These are phyloP conservation scores for Entelexis paramagnoliae DNA, from an alignment of 1,139 yeast species.

Conservation along the genomic window DNA sequence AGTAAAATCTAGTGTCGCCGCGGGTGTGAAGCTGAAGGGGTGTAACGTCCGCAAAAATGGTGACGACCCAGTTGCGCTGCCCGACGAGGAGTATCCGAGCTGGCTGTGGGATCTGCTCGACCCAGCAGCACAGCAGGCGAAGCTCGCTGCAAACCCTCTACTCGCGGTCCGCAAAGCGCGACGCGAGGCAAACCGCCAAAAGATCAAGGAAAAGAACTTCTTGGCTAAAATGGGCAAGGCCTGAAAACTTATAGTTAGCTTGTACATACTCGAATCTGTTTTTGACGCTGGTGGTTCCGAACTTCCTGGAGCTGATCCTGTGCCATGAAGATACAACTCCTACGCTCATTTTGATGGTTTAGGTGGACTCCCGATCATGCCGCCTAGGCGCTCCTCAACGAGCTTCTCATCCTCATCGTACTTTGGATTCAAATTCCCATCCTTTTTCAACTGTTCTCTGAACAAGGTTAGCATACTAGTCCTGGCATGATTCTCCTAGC, in stretches of 20 bases:
- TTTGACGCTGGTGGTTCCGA: background rate
- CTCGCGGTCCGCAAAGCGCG: constrained; percentile 59
- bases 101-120: constrained; percentile 93
- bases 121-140: constrained; percentile 43
- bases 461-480: constrained; percentile 14
- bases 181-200: constrained; percentile 54
- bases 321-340: too few species aligned
- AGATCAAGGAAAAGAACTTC: constrained; percentile 72
- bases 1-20: constrained; percentile 41
- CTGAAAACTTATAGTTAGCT: background rate
- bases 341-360: background rate
- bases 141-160: constrained; percentile 51
- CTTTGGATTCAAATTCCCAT: constrained; percentile 44
- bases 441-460: constrained; percentile 58
- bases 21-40: constrained; percentile 69
- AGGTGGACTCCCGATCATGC: constrained; percentile 5
- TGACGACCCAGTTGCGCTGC: constrained; percentile 80
- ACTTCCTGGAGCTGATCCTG: too few species aligned
- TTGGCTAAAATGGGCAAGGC: constrained; percentile 29
- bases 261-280: background rate
- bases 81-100: constrained; percentile 80
- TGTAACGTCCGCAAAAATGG: constrained; percentile 69
- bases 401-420: constrained; percentile 18
- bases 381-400: constrained; percentile 17
- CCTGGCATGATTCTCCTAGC: background rate